A percentile compares a stretch with the other conserved stretches of the same genome.
phyloP scores from a whole-genome alignment of 2,329 filamentous ascomycete genomes.

The Reticulascus tulasneorum region DNA sequence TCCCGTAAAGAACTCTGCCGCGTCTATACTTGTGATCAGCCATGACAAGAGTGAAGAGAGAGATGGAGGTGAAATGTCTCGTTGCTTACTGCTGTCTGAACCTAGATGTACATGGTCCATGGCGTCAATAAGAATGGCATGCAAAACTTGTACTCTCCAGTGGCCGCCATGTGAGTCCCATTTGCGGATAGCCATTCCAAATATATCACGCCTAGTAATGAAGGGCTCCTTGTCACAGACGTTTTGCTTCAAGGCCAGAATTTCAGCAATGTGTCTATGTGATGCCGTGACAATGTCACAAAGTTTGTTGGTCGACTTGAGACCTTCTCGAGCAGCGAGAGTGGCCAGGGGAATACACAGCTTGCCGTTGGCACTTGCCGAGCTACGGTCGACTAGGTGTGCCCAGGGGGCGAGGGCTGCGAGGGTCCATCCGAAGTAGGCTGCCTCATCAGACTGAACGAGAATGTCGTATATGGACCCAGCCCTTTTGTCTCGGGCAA shows the following conservation, averaged over 20 bases:
- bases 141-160: constrained; percentile 70
- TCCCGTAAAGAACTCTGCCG: constrained; percentile 39
- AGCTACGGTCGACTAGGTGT: constrained; percentile 37
- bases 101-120: constrained; percentile 30
- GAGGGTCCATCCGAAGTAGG: constrained; percentile 74
- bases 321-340: constrained; percentile 68
- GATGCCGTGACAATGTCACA: constrained; percentile 63
- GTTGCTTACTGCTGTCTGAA: constrained; percentile 5
- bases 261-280: constrained; percentile 57
- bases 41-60: background rate
- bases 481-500: constrained; percentile 40
- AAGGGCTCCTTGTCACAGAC: constrained; percentile 42
- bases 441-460: constrained; percentile 58
- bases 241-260: constrained; percentile 57
- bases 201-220: constrained; percentile 52
- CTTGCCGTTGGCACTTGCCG: constrained; percentile 40
- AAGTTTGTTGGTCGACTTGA: constrained; percentile 75
- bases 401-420: constrained; percentile 73
- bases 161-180: constrained; percentile 62
- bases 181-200: constrained; percentile 70
- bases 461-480: constrained; percentile 51
- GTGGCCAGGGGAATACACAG: constrained; percentile 49
- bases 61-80: background rate
- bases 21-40: constrained; percentile 26
- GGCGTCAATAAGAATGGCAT: constrained; percentile 62